phyloP scores from a whole-genome alignment of 225 moss, liverwort and hornwort species.

The Takakia lepidozioides region DNA sequence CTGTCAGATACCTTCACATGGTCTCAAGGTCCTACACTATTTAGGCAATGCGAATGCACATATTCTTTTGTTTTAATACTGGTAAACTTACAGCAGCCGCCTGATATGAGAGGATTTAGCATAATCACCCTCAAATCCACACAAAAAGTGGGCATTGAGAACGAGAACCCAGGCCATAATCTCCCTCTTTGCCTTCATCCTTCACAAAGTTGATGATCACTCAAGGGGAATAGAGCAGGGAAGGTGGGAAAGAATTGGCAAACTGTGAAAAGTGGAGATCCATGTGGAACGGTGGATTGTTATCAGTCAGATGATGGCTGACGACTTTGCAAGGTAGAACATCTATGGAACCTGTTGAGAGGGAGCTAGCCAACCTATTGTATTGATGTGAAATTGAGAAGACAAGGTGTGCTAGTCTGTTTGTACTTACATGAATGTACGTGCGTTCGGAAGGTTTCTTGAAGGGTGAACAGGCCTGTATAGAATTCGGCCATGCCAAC shows the following conservation, averaged over 20 bases:
- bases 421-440: conserved; percentile 43
- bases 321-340: too few species aligned
- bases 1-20: too few species aligned
- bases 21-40: too few species aligned
- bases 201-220: too few species aligned
- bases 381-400: neutral
- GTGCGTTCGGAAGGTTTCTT: conserved; percentile 39
- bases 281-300: neutral
- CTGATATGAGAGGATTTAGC: too few species aligned
- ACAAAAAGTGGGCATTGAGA: neutral
- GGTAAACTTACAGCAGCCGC: too few species aligned
- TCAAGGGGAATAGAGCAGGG: too few species aligned
- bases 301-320: neutral
- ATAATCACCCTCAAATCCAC: neutral
- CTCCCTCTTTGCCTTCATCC: neutral
- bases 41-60: too few species aligned
- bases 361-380: neutral
- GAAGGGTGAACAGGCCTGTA: conserved; percentile 38
- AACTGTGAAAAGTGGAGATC: neutral
- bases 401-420: neutral
- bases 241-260: too few species aligned
- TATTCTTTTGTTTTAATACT: too few species aligned
- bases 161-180: neutral
- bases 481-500: too few species aligned
- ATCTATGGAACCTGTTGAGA: neutral